A percentile compares a stretch with the other conserved stretches of the same genome.
Evolutionary conservation across 768 basidiomycete genomes (phyloP).

Genomic region (Russula compacta): DNA sequence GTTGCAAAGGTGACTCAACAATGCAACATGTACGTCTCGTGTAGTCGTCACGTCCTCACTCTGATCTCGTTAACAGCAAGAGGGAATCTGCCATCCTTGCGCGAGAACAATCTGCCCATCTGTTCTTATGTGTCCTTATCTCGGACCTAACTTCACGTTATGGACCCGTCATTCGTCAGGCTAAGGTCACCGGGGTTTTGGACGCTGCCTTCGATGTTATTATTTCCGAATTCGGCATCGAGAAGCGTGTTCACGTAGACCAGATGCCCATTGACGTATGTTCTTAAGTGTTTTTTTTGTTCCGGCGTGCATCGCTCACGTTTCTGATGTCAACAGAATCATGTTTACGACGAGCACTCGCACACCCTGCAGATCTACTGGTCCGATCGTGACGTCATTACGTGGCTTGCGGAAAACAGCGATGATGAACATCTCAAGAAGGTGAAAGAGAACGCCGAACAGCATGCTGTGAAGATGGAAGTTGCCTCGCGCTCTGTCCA

Average conservation of each 20-base stretch:
- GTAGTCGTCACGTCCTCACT: background rate
- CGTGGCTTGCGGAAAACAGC: conserved; percentile 89
- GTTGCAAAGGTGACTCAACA: conserved; percentile 97
- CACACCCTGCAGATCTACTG: conserved; percentile 93
- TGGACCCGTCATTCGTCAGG: conserved; percentile 91
- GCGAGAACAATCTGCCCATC: conserved; percentile 92
- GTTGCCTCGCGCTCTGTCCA: conserved; percentile 76
- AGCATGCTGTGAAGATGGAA: conserved; percentile 87
- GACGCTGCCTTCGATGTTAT: conserved; percentile 97
- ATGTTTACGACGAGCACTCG: conserved; percentile 91
- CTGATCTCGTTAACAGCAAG: conserved; percentile 44
- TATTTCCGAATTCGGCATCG: conserved; percentile 95
- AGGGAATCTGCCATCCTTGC: conserved; percentile 86
- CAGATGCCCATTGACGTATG: conserved; percentile 97
- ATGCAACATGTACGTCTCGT: conserved; percentile 76
- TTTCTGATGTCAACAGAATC: conserved; percentile 46
- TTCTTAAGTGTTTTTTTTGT: conserved; percentile 1
- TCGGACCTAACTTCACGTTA: conserved; percentile 90
- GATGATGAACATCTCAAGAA: conserved; percentile 95
- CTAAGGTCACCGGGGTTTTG: conserved; percentile 92
- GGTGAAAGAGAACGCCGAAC: conserved; percentile 87
- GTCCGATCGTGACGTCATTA: conserved; percentile 90
- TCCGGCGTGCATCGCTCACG: background rate
- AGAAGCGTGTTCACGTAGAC: conserved; percentile 97
- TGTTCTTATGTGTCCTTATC: conserved; percentile 92